Conservation (phyloP, 1,284 basidiomycete species). For the Leccinum pachyderme region DNA sequence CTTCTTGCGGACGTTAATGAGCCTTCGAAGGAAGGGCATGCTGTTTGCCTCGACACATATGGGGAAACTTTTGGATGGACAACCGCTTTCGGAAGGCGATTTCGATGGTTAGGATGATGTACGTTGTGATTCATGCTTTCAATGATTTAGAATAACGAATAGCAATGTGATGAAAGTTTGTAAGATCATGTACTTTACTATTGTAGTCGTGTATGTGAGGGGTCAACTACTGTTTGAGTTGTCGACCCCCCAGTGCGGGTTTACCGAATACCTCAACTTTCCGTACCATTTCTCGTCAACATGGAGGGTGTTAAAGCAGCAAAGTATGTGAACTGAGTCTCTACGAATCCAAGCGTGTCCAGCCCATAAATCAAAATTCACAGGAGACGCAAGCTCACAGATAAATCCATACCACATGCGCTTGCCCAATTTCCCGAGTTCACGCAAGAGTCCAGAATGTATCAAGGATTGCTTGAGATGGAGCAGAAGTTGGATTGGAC, state of each 20-base stretch:
- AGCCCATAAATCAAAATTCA: neutral
- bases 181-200: neutral
- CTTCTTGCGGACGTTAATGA: conserved; percentile 34
- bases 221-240: neutral
- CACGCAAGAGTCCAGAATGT: conserved; percentile 81
- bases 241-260: neutral
- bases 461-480: conserved; percentile 82
- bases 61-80: conserved; percentile 41
- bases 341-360: neutral
- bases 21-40: conserved; percentile 43
- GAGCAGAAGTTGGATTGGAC: conserved; percentile 96
- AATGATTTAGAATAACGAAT: neutral
- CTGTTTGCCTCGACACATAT: conserved; percentile 40
- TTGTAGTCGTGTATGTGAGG: neutral
- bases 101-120: conserved; percentile 16
- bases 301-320: conserved; percentile 36
- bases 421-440: conserved; percentile 68
- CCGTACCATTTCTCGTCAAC: conserved; percentile 28
- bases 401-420: conserved; percentile 74
- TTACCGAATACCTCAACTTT: neutral
- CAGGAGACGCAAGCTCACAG: conserved; percentile 78
- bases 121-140: neutral
- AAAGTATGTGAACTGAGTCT: conserved; percentile 29
- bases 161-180: neutral
- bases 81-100: conserved; percentile 27